A percentile compares a stretch with the other conserved stretches of the same genome.
Evolutionary conservation across 2,329 filamentous ascomycete species (phyloP).

Genomic region (Scedosporium aurantiacum): DNA sequence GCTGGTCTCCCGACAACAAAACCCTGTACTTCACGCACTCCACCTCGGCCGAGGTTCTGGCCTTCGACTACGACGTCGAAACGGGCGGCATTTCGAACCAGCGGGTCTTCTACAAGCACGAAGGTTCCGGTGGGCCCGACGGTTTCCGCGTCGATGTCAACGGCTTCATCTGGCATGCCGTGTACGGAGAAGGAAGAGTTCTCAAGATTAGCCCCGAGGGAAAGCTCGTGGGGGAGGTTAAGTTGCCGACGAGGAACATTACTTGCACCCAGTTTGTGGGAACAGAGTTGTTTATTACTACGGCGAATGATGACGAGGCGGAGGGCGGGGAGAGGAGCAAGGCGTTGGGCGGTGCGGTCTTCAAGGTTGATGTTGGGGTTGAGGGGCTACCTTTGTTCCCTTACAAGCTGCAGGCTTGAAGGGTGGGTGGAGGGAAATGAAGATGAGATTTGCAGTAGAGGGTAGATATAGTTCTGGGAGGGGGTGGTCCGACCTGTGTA

Average conservation of each 20-base stretch:
- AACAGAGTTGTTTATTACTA: conserved; percentile 66
- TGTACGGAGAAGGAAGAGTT: conserved; percentile 70
- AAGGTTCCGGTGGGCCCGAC: conserved; percentile 55
- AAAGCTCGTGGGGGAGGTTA: conserved; percentile 61
- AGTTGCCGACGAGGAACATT: conserved; percentile 64
- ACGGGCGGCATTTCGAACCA: conserved; percentile 57
- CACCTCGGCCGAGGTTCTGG: conserved; percentile 56
- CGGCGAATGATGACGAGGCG: conserved; percentile 54
- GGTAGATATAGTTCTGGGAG: not conserved
- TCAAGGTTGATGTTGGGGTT: conserved; percentile 66
- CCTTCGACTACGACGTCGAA: conserved; percentile 60
- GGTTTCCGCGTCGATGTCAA: conserved; percentile 76
- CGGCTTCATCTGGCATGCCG: conserved; percentile 78
- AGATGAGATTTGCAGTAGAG: not conserved
- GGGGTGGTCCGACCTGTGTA: too few species aligned
- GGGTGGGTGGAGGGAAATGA: not conserved
- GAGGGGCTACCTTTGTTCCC: conserved; percentile 51
- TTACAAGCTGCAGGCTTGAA: conserved; percentile 39
- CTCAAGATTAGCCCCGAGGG: conserved; percentile 62
- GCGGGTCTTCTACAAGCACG: conserved; percentile 62
- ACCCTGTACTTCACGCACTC: conserved; percentile 81
- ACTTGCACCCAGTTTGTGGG: conserved; percentile 77
- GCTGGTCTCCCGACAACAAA: conserved; percentile 63
- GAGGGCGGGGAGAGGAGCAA: conserved; percentile 52
- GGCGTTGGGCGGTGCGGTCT: conserved; percentile 56